phyloP scores from a whole-genome alignment of 192 early-diverging fungal genomes.

The Coemansia sp. region DNA sequence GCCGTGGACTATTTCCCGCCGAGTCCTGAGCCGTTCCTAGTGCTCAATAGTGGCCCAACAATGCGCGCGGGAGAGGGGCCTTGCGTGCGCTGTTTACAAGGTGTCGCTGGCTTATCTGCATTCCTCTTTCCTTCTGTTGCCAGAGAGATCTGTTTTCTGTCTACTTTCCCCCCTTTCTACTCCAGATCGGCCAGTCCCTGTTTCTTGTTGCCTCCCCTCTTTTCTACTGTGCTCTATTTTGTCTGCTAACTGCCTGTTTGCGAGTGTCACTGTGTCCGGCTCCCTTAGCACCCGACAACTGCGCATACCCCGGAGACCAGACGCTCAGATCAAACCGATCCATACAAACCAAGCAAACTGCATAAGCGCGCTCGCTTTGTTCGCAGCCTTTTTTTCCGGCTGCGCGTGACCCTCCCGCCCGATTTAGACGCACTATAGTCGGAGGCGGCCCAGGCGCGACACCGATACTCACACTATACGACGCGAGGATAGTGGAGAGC shows the following conservation, averaged over 20 bases:
- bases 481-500: not conserved
- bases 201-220: not conserved
- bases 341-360: too few species aligned
- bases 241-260: not conserved
- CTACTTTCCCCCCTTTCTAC: slow-evolving; percentile 1
- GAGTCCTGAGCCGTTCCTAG: not conserved
- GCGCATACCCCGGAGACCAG: too few species aligned
- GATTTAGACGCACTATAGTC: too few species aligned
- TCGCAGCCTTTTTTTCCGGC: too few species aligned
- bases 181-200: slow-evolving; percentile 10
- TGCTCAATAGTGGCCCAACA: slow-evolving; percentile 8
- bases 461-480: slow-evolving; percentile 2
- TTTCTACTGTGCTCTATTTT: not conserved
- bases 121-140: not conserved
- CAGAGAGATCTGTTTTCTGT: too few species aligned
- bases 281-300: too few species aligned
- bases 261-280: too few species aligned
- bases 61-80: not conserved
- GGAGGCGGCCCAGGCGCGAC: too few species aligned
- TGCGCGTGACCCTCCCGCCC: too few species aligned
- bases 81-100: not conserved
- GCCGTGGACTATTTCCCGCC: not conserved
- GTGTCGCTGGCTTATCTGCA: not conserved
- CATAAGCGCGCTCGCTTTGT: too few species aligned
- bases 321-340: too few species aligned